These are phyloP conservation scores for Phytophthora constricta DNA, from an alignment of 352 stramenopile species.

Conservation along the genomic window DNA sequence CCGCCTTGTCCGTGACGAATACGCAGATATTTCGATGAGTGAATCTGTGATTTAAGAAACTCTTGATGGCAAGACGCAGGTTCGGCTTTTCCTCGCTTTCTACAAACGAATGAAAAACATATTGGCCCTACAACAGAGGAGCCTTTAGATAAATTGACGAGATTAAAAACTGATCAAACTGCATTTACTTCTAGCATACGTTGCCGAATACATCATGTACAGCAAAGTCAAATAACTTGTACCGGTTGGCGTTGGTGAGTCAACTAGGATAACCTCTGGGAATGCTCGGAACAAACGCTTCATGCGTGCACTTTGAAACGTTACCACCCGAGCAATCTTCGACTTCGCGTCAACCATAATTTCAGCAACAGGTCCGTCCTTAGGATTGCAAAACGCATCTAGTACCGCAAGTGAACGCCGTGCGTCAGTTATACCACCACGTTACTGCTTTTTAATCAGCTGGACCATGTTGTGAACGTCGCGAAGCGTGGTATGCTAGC, in stretches of 20 bases:
- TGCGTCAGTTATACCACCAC: background rate
- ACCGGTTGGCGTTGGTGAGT: slow-evolving; percentile 20
- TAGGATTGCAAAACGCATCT: slow-evolving; percentile 3
- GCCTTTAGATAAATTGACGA: background rate
- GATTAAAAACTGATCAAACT: slow-evolving; percentile 3
- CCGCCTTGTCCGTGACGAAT: slow-evolving; percentile 13
- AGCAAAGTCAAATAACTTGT: slow-evolving; percentile 16
- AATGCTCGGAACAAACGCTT: slow-evolving; percentile 19
- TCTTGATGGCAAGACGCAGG: background rate
- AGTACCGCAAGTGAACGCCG: background rate
- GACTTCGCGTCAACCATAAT: background rate
- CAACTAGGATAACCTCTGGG: slow-evolving; percentile 13
- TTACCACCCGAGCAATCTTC: slow-evolving; percentile 4
- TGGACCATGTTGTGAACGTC: slow-evolving; percentile 22
- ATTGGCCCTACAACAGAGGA: slow-evolving; percentile 12
- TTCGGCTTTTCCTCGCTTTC: slow-evolving; percentile 15
- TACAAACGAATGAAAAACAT: slow-evolving; percentile 23
- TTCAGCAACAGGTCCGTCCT: background rate
- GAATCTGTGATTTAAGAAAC: slow-evolving; percentile 25
- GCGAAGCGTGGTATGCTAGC: slow-evolving; percentile 8
- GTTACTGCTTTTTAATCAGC: background rate
- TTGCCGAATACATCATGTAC: slow-evolving; percentile 24
- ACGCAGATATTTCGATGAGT: no score
- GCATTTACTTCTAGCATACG: no score
- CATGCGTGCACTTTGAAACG: slow-evolving; percentile 13